Evolutionary conservation across 805 yeast species (phyloP).

Genomic region (Candida xyloterini): DNA sequence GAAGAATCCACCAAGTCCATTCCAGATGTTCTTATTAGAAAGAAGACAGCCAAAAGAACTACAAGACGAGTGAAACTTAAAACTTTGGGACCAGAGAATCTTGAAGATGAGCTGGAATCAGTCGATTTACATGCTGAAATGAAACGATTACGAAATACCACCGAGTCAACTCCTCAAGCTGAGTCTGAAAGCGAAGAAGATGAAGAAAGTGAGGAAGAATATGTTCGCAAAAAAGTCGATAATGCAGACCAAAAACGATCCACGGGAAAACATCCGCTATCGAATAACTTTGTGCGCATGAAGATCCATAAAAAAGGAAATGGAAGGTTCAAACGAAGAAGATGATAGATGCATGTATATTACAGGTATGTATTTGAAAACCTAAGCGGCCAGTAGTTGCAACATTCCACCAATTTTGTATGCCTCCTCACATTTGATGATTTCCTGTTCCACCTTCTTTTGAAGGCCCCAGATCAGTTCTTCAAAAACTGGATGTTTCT

Average conservation of each 20-base stretch:
- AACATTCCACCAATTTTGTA: conserved; percentile 91
- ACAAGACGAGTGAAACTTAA: conserved; percentile 50
- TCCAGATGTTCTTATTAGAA: conserved; percentile 23
- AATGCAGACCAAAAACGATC: conserved; percentile 18
- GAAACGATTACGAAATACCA: conserved; percentile 26
- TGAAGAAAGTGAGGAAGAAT: conserved; percentile 17
- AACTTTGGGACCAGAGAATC: conserved; percentile 31
- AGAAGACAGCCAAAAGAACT: conserved; percentile 48
- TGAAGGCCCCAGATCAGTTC: conserved; percentile 63
- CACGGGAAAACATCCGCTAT: conserved; percentile 28
- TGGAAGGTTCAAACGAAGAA: conserved; percentile 25
- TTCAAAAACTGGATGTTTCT: conserved; percentile 71
- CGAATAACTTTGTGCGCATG: conserved; percentile 35
- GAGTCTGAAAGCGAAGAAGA: conserved; percentile 10
- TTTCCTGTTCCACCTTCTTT: conserved; percentile 63
- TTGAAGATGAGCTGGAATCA: conserved; percentile 33
- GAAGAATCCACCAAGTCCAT: conserved; percentile 9
- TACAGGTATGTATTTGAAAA: conserved; percentile 2
- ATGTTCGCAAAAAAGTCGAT: conserved; percentile 20
- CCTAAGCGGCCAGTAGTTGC: conserved; percentile 64
- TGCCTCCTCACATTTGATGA: conserved; percentile 80
- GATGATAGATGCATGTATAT: conserved; percentile 2
- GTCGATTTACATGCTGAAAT: conserved; percentile 44
- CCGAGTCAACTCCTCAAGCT: neutral
- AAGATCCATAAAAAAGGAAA: conserved; percentile 30